Base-by-base conservation (phyloP, 495 filamentous ascomycete genomes). In the Penicillium odoratum region DNA sequence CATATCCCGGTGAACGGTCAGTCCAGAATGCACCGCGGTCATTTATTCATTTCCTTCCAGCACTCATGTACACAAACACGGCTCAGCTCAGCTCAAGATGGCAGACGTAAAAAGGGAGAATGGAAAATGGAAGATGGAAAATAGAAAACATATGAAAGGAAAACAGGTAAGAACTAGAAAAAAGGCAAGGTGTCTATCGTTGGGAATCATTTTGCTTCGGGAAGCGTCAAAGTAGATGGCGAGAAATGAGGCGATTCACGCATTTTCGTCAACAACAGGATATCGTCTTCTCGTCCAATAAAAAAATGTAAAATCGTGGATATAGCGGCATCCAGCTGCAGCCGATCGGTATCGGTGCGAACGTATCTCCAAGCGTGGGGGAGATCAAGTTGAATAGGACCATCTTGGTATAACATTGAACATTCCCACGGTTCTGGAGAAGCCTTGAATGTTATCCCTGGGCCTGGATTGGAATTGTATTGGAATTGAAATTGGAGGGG, bases 1-100 rank as follows among this genome's bases (percentile, higher is more conserved):
- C 42, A 46, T 16, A 55, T 33, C 53, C 43, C 16, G 53, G 29
- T 25, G 25, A 48, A 55, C 26, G 15, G 29, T 5, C 45, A 48
- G 25, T 33, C 44, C 44, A 21, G 13, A 25, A 47, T 56, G 53
- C 53, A 56, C 45, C 16, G 11, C 45, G 56, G 43, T 54, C 50
- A 53, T 59, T 59, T 53, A 48, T 58, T 53, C 44, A 59, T 59
- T 53, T 44, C 56, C 51, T 42, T 48, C 56, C 48, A 58, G 40
- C 28, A 58, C 25, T 59, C 50, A 59, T 54, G 10, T 58, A 58
- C 53, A 48, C 18, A 48, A 43, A 29, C 42, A 48, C 18, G 38
- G 25, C 30, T 15, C 29, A 0, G 16, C 10, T 18, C 21, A 48
- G 29, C 26, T 21, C 33, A 21, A 45, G 46, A 56, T 34, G 30